These are phyloP conservation scores for Kodamaea anthophila DNA, from an alignment of 1,139 yeast genomes.

Conservation along the genomic window DNA sequence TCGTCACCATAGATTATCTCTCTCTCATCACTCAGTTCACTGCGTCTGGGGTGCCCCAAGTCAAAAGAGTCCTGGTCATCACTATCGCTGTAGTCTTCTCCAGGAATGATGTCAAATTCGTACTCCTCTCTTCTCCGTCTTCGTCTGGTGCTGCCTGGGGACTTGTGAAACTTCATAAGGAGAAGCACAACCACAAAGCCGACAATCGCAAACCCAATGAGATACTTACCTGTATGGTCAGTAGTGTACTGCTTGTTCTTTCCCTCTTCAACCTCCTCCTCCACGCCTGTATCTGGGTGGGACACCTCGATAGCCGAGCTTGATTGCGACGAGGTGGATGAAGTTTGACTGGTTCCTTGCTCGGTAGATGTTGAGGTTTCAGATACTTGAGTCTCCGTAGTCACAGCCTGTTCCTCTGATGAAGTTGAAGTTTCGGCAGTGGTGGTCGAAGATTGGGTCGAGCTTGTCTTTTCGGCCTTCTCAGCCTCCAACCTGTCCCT, in stretches of 20 bases:
- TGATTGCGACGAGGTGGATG: slow-evolving; percentile 1
- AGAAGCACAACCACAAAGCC: slow-evolving; percentile 53
- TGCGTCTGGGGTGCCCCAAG: slow-evolving; percentile 10
- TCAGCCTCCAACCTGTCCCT: slow-evolving; percentile 18
- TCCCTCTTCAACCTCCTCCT: slow-evolving; percentile 16
- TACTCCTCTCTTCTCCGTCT: slow-evolving; percentile 69
- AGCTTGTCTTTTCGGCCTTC: slow-evolving; percentile 2
- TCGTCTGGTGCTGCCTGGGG: slow-evolving; percentile 41
- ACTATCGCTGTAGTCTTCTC: slow-evolving; percentile 46
- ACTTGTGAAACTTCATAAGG: slow-evolving; percentile 49
- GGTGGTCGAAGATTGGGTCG: neutral
- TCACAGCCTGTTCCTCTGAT: too few species aligned
- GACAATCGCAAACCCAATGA: slow-evolving; percentile 50
- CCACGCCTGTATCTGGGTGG: slow-evolving; percentile 3
- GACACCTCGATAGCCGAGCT: slow-evolving; percentile 2
- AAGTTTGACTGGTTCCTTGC: neutral
- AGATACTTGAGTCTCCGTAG: slow-evolving; percentile 1
- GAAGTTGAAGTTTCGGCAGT: slow-evolving; percentile 1
- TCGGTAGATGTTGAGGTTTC: too few species aligned
- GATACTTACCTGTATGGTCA: slow-evolving; percentile 51
- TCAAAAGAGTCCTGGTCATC: slow-evolving; percentile 15
- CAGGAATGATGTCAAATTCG: slow-evolving; percentile 74
- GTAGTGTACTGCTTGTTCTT: slow-evolving; percentile 25
- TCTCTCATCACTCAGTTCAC: slow-evolving; percentile 17
- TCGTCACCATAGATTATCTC: slow-evolving; percentile 10